These are phyloP conservation scores for Trichosporon sp. DNA, from an alignment of 1,284 basidiomycete genomes.

Conservation along the genomic window DNA sequence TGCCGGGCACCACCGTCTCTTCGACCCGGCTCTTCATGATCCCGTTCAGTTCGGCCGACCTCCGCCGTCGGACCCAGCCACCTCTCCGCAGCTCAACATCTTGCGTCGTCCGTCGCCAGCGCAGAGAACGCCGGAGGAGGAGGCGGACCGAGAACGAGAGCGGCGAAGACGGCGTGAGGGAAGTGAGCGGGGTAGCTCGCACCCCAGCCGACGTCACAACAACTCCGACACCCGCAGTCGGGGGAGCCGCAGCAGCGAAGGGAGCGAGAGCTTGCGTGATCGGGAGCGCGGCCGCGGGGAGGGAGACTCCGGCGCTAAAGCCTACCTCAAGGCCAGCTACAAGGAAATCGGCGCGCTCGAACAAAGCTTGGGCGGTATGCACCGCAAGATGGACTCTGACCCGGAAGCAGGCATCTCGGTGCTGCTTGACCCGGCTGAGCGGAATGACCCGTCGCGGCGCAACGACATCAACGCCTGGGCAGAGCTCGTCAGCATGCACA, in stretches of 20 bases:
- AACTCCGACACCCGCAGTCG: constrained; percentile 36
- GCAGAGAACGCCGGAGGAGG: constrained; percentile 34
- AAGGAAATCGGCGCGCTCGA: constrained; percentile 46
- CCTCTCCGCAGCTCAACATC: background rate
- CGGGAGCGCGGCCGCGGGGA: constrained; percentile 43
- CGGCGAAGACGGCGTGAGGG: constrained; percentile 43
- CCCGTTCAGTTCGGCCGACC: constrained; percentile 32
- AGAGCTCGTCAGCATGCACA: constrained; percentile 45
- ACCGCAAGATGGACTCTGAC: constrained; percentile 44
- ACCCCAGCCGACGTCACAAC: constrained; percentile 23
- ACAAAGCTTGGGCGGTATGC: constrained; percentile 45
- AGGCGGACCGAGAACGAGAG: constrained; percentile 45
- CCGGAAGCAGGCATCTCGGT: constrained; percentile 38
- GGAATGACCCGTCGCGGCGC: constrained; percentile 13
- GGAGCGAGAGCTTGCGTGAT: constrained; percentile 49
- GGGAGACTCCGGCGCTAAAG: constrained; percentile 47
- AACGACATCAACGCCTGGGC: constrained; percentile 42
- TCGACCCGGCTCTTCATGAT: constrained; percentile 53
- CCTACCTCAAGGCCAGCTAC: constrained; percentile 44
- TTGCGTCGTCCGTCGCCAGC: constrained; percentile 19
- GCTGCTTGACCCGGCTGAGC: constrained; percentile 21
- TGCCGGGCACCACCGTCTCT: constrained; percentile 41
- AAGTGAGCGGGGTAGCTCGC: constrained; percentile 38
- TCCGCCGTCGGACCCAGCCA: background rate
- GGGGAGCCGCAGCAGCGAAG: constrained; percentile 46